Evolutionary conservation across 2,329 filamentous ascomycete genomes (phyloP), one percentile per base, ranked within the genome.

Genomic region (Magnaporthales sp.): DNA sequence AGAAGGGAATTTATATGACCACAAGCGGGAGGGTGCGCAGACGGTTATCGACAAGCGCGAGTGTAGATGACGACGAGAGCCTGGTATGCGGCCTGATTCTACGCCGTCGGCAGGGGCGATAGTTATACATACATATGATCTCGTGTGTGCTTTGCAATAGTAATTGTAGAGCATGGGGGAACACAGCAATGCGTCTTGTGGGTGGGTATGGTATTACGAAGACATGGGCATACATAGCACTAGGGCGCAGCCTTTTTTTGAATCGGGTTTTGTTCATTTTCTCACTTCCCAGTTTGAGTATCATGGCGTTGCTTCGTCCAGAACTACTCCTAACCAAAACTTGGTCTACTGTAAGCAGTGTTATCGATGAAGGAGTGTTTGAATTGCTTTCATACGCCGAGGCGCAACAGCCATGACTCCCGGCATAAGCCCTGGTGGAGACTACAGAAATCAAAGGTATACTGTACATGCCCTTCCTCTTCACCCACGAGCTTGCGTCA

Each of bases 1-100:
- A 65, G 46, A 58, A 56, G 63, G 63, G 38, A 54, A 65, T 65
- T 19, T 54, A 65, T 22, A 19, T 32, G 38, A 54, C 63, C 22
- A 27, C 63, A 9, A 30, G 24, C n/a, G 63, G 63, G 24, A 65
- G 24, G 46, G 2, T 58, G 26, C 63, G 46, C 19, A 51, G 38
- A 27, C 31, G 62, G 30, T 26, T 30, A 10, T 46, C 38, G 8
- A 26, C 56, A 26, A 61, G 56, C 56, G 56, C 30, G 31, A 11
- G 27, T n/a, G 46, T 54, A 26, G 63, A 65, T 38, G 46, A 27
- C 26, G 63, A 65, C 32, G 46, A 65, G 22, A 30, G 46, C 30
- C 63, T 58, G 32, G 15, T 65, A 13, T 65, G 63, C 22, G 63
- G 63, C 15, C 46, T 65, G 11, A n/a, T 65, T 15, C 9, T 30